Evolutionary conservation across 352 stramenopile species (phyloP), one percentile per base, ranked within the genome.

Genomic region (Globisporangium splendens): DNA sequence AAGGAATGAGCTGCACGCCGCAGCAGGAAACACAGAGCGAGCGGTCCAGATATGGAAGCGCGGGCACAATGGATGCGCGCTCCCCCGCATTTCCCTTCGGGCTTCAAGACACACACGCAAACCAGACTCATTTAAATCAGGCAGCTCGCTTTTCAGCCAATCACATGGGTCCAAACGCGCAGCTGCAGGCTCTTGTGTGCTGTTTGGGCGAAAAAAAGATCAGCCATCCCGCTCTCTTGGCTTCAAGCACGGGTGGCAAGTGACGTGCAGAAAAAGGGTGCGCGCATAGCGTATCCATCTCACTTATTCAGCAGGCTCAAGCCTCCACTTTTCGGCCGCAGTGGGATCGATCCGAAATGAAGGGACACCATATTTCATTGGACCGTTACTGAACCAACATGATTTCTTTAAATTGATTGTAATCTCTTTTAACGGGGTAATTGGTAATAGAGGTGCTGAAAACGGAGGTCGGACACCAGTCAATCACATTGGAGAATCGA

Each of bases 141-240:
- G 39, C 39, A 18, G 39, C 7, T 15, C 39, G 28, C 39, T 18
- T 44, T 44, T 44, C 39, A n/a, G 17, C 39, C 39, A 44, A 44
- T 44, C 39, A 1, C 4, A 1, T 5, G 17, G 8, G 13, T 3
- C 8, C 3, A 35, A 35, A 35, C 13, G 13, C 39, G 39, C 39
- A 44, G 39, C 39, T 44, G 39, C 28, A 8, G 3, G 28, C 28
- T 6, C 28, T 35, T 4, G 28, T 35, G 28, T 35, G 28, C 10
- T 44, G 39, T 44, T 44, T n/a, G 39, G 17, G 39, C 13, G 39
- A n/a, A 44, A 44, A 43, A 44, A 44, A 44, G 39, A 44, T 44
- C 39, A 12, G 39, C 1, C 39, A 44, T 44, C 39, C 39, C 39
- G 39, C 39, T 44, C 38, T 43, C 39, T 35, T 35, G 13, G 39